Conservation (phyloP, 176 grass and related monocot genomes). For the Paspalum vaginatum region DNA sequence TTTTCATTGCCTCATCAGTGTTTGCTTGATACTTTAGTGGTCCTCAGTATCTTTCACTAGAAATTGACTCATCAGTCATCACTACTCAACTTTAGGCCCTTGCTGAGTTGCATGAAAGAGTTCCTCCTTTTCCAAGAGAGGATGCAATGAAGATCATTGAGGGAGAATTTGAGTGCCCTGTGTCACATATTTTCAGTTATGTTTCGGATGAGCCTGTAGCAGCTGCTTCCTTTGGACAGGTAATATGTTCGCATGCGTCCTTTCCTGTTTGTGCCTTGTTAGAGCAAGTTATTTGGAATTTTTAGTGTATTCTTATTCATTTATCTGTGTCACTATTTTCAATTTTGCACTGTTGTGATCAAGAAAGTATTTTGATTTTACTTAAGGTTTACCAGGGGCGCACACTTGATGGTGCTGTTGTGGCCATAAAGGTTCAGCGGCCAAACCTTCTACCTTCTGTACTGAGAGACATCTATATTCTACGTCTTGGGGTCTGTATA, state of each 20-base stretch:
- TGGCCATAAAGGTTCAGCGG: slow-evolving; percentile 92
- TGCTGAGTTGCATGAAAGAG: slow-evolving; percentile 82
- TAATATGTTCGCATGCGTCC: slow-evolving; percentile 31
- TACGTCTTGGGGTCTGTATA: slow-evolving; percentile 84
- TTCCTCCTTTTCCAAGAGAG: slow-evolving; percentile 78
- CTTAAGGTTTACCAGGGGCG: slow-evolving; percentile 81
- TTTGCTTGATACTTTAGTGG: slow-evolving; percentile 12
- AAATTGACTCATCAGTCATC: slow-evolving; percentile 29
- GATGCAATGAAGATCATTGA: slow-evolving; percentile 84
- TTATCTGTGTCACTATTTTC: slow-evolving; percentile 7
- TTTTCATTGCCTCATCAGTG: neutral
- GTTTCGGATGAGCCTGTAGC: slow-evolving; percentile 86
- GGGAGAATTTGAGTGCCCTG: slow-evolving; percentile 66
- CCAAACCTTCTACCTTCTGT: slow-evolving; percentile 83
- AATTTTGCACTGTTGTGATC: slow-evolving; percentile 17
- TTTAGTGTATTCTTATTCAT: neutral
- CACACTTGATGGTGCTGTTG: slow-evolving; percentile 74
- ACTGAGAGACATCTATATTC: slow-evolving; percentile 85
- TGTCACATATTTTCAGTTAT: slow-evolving; percentile 67
- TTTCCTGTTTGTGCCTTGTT: slow-evolving; percentile 10
- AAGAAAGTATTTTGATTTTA: slow-evolving; percentile 24
- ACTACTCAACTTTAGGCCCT: slow-evolving; percentile 62
- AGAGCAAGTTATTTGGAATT: neutral
- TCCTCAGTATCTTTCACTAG: slow-evolving; percentile 1
- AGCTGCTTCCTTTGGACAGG: slow-evolving; percentile 93